phyloP scores from a whole-genome alignment of 495 filamentous ascomycete genomes.

The Pyrenopolyporus hunteri region DNA sequence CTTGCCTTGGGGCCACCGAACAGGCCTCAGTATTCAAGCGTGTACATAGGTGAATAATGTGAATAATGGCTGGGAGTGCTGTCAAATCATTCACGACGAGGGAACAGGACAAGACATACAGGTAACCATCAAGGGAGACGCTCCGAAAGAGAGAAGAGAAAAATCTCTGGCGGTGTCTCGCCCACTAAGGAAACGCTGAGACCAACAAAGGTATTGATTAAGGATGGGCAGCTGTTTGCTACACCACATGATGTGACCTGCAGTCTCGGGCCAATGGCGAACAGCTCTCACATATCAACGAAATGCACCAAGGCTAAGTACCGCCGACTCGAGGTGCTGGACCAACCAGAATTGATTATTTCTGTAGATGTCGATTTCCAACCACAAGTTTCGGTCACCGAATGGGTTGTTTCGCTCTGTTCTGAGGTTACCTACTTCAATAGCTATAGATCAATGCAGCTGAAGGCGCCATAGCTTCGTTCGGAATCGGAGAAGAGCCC shows the following conservation, averaged over 20 bases:
- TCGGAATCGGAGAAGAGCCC: not conserved
- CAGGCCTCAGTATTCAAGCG: too few species aligned
- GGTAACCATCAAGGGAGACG: not conserved
- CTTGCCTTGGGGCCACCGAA: too few species aligned
- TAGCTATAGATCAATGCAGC: conserved; percentile 33
- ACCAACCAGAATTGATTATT: conserved; percentile 24
- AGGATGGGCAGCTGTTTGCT: conserved; percentile 34
- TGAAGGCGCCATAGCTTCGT: conserved; percentile 16
- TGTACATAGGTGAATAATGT: too few species aligned
- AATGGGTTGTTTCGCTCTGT: conserved; percentile 24
- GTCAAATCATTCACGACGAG: too few species aligned
- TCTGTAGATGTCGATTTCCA: not conserved
- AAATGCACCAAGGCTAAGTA: conserved; percentile 35
- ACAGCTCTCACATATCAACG: conserved; percentile 27
- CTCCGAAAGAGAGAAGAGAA: not conserved
- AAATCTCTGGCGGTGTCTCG: not conserved
- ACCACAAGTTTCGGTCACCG: conserved; percentile 13
- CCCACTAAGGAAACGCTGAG: not conserved
- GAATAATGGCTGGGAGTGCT: too few species aligned
- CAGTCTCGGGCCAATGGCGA: conserved; percentile 29
- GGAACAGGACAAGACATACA: not conserved
- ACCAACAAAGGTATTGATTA: conserved; percentile 23
- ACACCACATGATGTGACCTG: conserved; percentile 34
- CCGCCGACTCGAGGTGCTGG: conserved; percentile 31
- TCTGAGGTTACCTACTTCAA: conserved; percentile 37